A percentile compares a stretch with the other conserved stretches of the same genome.
phyloP scores from a whole-genome alignment of 2,329 filamentous ascomycete species.

The Trichophyton equinum region DNA sequence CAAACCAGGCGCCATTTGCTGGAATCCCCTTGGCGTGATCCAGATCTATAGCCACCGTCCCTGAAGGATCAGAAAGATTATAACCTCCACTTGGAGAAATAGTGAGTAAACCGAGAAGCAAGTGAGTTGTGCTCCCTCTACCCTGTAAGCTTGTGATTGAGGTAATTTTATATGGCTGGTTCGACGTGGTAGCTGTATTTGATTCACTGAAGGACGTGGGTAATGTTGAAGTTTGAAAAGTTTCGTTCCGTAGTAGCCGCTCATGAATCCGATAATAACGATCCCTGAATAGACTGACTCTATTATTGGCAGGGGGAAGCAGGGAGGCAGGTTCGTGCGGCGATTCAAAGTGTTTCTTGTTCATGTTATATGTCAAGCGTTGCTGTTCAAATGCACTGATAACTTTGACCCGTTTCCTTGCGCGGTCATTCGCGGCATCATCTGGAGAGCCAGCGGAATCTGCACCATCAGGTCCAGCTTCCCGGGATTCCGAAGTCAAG shows the following conservation, averaged over 20 bases:
- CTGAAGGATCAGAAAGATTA: conserved; percentile 74
- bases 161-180: conserved; percentile 69
- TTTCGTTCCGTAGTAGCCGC: conserved; percentile 79
- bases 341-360: conserved; percentile 83
- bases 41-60: conserved; percentile 74
- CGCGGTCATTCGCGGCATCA: conserved; percentile 32
- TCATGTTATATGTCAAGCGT: conserved; percentile 33
- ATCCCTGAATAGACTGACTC: conserved; percentile 76
- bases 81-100: conserved; percentile 70
- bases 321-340: conserved; percentile 53
- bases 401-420: conserved; percentile 71
- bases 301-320: conserved; percentile 65
- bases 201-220: conserved; percentile 45
- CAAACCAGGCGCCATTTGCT: conserved; percentile 79
- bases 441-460: neutral
- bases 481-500: neutral
- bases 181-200: conserved; percentile 35
- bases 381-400: conserved; percentile 79
- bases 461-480: neutral
- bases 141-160: conserved; percentile 66
- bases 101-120: conserved; percentile 73
- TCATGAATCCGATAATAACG: conserved; percentile 88
- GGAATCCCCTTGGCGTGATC: conserved; percentile 70
- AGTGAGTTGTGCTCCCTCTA: conserved; percentile 69
- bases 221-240: conserved; percentile 74